Conservation (phyloP, 176 grass and related monocot species). For the Carex parvula region DNA sequence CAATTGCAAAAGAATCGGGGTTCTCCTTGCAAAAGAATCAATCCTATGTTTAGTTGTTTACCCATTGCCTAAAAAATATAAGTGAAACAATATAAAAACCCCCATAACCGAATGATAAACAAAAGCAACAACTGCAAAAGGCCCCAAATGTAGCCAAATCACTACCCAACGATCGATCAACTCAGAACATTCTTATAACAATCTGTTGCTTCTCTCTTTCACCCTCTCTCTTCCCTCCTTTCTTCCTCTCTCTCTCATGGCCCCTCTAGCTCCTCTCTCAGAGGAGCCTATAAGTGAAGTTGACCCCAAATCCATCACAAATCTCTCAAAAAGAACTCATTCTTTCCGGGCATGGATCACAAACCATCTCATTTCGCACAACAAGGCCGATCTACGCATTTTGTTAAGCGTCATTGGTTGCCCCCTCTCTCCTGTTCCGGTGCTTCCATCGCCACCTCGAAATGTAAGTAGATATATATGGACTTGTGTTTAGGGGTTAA, state of each 20-base stretch:
- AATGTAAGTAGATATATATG: constrained; percentile 25
- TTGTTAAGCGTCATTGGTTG: constrained; percentile 89
- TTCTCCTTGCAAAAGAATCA: background rate
- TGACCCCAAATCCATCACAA: constrained; percentile 31
- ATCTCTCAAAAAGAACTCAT: constrained; percentile 26
- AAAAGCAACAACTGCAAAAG: background rate
- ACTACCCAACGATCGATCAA: constrained; percentile 10
- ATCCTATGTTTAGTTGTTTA: too few species aligned
- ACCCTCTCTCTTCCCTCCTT: background rate
- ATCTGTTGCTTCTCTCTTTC: background rate
- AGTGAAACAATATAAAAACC: constrained; percentile 1
- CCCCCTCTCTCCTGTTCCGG: constrained; percentile 86
- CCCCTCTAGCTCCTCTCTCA: constrained; percentile 74
- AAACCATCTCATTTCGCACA: constrained; percentile 46
- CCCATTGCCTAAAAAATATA: background rate
- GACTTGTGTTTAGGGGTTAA: background rate
- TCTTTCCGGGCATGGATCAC: constrained; percentile 40
- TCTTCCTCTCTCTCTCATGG: constrained; percentile 37
- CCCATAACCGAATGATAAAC: constrained; percentile 30
- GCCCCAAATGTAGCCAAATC: constrained; percentile 19
- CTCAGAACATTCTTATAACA: constrained; percentile 35
- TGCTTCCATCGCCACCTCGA: constrained; percentile 52
- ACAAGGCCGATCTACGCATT: constrained; percentile 63
- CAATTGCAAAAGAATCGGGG: background rate
- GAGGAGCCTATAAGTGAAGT: constrained; percentile 83